Evolutionary conservation across 176 grass and related monocot species (phyloP).

Genomic region (Ensete ventricosum): DNA sequence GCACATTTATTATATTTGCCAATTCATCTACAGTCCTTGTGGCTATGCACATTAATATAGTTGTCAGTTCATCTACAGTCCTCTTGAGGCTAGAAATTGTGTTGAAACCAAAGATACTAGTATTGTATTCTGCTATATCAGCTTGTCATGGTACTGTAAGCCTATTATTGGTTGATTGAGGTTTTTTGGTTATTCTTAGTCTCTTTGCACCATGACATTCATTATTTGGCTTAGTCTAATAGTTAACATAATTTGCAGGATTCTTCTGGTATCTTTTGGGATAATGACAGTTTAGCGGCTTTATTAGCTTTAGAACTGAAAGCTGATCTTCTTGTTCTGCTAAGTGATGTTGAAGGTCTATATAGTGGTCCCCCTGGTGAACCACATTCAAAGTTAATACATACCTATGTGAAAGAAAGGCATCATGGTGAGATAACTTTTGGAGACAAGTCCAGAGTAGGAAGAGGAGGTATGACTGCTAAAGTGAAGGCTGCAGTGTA

Average conservation of each 20-base stretch:
- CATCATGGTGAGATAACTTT: conserved; percentile 84
- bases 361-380: conserved; percentile 87
- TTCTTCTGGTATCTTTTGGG: conserved; percentile 98
- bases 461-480: conserved; percentile 94
- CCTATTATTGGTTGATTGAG: not conserved
- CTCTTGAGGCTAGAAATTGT: not conserved
- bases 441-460: conserved; percentile 95
- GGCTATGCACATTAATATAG: too few relatives aligned
- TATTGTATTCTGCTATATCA: not conserved
- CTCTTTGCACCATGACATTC: not conserved
- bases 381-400: conserved; percentile 67
- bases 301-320: conserved; percentile 85
- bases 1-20: not conserved
- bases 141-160: not conserved
- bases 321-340: conserved; percentile 79
- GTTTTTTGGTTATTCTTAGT: not conserved
- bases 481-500: conserved; percentile 84
- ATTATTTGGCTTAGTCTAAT: not conserved
- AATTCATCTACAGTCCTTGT: not conserved
- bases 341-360: conserved; percentile 96
- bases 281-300: conserved; percentile 97
- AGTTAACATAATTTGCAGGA: conserved; percentile 45
- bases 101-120: not conserved
- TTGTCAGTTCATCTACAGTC: too few relatives aligned
- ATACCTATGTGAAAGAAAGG: conserved; percentile 87